Conservation (phyloP, 179 eudicot genomes). For the Spinacia oleracea region DNA sequence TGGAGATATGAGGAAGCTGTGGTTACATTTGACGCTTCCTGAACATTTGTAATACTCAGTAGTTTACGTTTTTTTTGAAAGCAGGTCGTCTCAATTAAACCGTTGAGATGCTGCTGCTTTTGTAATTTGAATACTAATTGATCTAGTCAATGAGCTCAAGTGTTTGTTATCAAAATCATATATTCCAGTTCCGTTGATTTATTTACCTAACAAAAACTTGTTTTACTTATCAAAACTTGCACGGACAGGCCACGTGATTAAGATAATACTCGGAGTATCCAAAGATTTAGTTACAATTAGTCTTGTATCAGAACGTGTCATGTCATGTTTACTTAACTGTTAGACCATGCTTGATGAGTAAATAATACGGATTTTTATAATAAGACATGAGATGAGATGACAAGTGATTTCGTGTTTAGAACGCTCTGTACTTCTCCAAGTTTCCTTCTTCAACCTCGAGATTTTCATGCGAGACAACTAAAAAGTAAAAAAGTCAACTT, state of each 20-base stretch:
- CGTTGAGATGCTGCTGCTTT: slow-evolving; percentile 4
- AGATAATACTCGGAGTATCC: too few species aligned
- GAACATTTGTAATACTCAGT: slow-evolving; percentile 4
- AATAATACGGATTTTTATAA: too few species aligned
- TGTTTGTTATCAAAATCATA: neutral
- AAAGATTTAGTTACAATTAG: too few species aligned
- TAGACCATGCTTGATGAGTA: too few species aligned
- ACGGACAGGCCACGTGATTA: too few species aligned
- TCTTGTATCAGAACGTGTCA: too few species aligned
- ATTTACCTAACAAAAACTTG: neutral
- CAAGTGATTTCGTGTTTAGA: neutral
- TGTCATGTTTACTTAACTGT: too few species aligned
- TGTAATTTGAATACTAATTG: slow-evolving; percentile 11
- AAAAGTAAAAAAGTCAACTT: neutral
- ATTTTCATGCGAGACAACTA: neutral
- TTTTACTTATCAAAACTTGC: too few species aligned
- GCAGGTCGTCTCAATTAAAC: neutral
- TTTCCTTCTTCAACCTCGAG: neutral
- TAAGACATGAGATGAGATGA: neutral
- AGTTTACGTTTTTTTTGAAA: neutral
- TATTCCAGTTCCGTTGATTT: neutral
- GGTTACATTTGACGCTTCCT: neutral
- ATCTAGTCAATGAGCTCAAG: neutral
- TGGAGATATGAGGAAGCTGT: neutral
- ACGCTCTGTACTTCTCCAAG: neutral